phyloP scores from a whole-genome alignment of 2,329 filamentous ascomycete genomes.

The Epichloe uncinata region DNA sequence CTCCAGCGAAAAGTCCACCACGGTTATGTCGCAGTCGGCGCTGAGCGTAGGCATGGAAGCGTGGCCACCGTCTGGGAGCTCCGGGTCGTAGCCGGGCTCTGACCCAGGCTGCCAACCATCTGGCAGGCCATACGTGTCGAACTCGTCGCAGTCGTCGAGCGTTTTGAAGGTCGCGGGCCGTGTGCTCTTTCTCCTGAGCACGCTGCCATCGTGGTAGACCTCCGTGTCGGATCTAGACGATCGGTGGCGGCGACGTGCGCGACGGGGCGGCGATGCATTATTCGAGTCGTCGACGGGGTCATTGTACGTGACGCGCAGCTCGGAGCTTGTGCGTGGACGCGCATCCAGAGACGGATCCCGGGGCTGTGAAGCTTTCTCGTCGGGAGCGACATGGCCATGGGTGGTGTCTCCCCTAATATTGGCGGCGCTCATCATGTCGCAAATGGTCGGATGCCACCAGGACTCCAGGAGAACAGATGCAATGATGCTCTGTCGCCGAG shows the following conservation, averaged over 20 bases:
- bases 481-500: too few species aligned
- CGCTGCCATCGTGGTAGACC: constrained; percentile 10
- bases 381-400: neutral
- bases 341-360: neutral
- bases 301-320: constrained; percentile 15
- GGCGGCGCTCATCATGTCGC: too few species aligned
- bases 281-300: constrained; percentile 14
- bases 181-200: constrained; percentile 25
- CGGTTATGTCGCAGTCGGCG: constrained; percentile 64
- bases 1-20: constrained; percentile 72
- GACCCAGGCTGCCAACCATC: constrained; percentile 43
- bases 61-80: constrained; percentile 50
- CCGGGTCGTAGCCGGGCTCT: constrained; percentile 60
- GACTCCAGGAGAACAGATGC: too few species aligned
- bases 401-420: too few species aligned
- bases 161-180: too few species aligned
- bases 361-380: neutral
- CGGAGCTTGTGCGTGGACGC: neutral
- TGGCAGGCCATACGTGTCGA: constrained; percentile 23
- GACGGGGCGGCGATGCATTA: constrained; percentile 11
- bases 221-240: constrained; percentile 16
- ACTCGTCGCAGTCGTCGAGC: constrained; percentile 30
- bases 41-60: constrained; percentile 43
- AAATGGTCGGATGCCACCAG: too few species aligned
- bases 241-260: constrained; percentile 7